Evolutionary conservation across 2,329 filamentous ascomycete genomes (phyloP).

Genomic region (Zymoseptoria tritici): DNA sequence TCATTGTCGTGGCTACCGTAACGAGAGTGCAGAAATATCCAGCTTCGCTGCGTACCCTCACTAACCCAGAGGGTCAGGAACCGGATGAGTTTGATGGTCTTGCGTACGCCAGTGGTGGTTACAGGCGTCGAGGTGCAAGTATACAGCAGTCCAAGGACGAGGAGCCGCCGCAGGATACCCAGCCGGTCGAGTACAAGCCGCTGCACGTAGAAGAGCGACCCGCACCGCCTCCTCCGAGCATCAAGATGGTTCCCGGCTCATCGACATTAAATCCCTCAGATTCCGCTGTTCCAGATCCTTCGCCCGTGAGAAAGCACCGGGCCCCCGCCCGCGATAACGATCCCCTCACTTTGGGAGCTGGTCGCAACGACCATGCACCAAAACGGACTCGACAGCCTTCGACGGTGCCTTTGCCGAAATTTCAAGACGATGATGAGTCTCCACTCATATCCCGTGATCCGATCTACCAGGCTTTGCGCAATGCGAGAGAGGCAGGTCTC

Average conservation of each 20-base stretch:
- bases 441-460: constrained; percentile 1
- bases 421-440: background rate
- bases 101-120: constrained; percentile 17
- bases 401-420: background rate
- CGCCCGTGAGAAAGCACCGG: background rate
- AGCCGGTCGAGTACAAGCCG: background rate
- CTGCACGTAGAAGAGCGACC: background rate
- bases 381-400: background rate
- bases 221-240: background rate
- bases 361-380: background rate
- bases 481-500: constrained; percentile 2
- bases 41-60: too few species aligned
- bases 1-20: background rate
- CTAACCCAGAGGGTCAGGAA: too few species aligned
- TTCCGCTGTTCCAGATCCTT: background rate
- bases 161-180: background rate
- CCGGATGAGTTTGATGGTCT: too few species aligned
- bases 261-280: background rate
- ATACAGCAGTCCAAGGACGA: too few species aligned
- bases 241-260: background rate
- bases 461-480: constrained; percentile 3
- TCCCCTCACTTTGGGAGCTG: background rate
- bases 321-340: background rate
- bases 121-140: too few species aligned
- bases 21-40: too few species aligned